These are phyloP conservation scores for Serendipita sp. DNA, from an alignment of 768 basidiomycete genomes.

Conservation along the genomic window DNA sequence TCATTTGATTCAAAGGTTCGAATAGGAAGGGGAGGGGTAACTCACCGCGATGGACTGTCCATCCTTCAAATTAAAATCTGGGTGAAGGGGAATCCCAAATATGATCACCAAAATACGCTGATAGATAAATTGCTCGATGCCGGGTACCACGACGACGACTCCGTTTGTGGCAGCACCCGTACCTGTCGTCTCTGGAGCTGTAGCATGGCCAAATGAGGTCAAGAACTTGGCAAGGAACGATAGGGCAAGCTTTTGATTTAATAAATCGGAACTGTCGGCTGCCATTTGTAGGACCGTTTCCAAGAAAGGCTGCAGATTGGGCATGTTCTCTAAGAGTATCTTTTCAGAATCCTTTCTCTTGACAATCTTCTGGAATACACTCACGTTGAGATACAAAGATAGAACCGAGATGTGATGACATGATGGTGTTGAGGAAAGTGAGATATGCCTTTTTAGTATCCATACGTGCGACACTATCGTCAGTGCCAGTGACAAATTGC, in stretches of 20 bases:
- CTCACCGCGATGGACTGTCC: conserved; percentile 72
- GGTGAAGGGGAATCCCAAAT: conserved; percentile 63
- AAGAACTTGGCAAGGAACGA: conserved; percentile 58
- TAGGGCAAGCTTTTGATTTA: conserved; percentile 64
- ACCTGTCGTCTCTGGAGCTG: conserved; percentile 22
- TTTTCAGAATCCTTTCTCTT: conserved; percentile 11
- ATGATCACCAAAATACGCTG: conserved; percentile 66
- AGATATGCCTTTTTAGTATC: conserved; percentile 86
- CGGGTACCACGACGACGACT: conserved; percentile 38
- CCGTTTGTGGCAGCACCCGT: conserved; percentile 19
- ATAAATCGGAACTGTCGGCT: conserved; percentile 58
- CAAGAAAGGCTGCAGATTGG: conserved; percentile 49
- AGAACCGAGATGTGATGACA: conserved; percentile 62
- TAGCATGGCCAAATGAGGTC: conserved; percentile 46
- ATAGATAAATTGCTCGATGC: conserved; percentile 86
- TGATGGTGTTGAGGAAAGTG: conserved; percentile 59
- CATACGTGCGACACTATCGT: conserved; percentile 60
- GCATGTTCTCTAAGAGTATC: conserved; percentile 41
- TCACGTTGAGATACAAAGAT: conserved; percentile 80
- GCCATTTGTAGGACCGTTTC: conserved; percentile 57
- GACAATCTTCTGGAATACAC: conserved; percentile 16
- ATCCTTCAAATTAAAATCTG: conserved; percentile 76
- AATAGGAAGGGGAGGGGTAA: conserved; percentile 1
- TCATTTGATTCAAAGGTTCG: not conserved
- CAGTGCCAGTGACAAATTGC: conserved; percentile 68